Base-by-base conservation (phyloP, 2,329 filamentous ascomycete species). In the Aschersonia sp. region DNA sequence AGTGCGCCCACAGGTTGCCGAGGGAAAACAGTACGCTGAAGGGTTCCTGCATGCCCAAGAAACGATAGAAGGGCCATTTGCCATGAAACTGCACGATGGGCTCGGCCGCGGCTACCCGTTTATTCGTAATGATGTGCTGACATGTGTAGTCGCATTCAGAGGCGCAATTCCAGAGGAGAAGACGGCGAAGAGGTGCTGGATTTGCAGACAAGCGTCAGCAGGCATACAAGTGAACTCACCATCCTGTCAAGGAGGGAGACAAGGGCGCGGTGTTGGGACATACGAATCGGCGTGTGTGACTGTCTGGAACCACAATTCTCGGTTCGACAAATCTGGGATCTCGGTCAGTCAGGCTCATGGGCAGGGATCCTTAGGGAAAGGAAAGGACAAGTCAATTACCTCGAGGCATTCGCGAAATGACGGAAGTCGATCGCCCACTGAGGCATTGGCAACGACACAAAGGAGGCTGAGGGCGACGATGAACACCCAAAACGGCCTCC, bases 101-200 rank as follows among this genome's bases (percentile, higher is more conserved):
- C 32, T 79, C 76, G 51, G 79, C 75, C 52, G 76, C 70, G 30
- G 76, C 69, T 54, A 88, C 67, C 53, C 90, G 87, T 50, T 69
- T 68, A 56, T 78, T 67, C 49, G 92, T 97, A 51, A 94, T 75
- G 63, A 95, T 83, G 72, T 94, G 90, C 65, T 98, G 92, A 72
- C 92, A 98, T 51, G 86, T 83, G 71, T 98, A 94, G 72, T 98
- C 89, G 79, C 92, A 98, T 76, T 98, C 90, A 60, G 85, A 75
- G 52, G 85, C 78, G 69, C 92, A 98, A 62, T 80, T 81, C 92
- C 92, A 98, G 63, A 96, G 70, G 60, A 97, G 81, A 56, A 97
- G 74, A 52, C 86, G 86, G 62, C 83, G 88, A 66, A 85, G 79
- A 56, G 95, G 63, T 53, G 92, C 88, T 95, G 60, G 47, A 12